Conservation (phyloP, 2,329 filamentous ascomycete genomes). For the Alternaria sp. region DNA sequence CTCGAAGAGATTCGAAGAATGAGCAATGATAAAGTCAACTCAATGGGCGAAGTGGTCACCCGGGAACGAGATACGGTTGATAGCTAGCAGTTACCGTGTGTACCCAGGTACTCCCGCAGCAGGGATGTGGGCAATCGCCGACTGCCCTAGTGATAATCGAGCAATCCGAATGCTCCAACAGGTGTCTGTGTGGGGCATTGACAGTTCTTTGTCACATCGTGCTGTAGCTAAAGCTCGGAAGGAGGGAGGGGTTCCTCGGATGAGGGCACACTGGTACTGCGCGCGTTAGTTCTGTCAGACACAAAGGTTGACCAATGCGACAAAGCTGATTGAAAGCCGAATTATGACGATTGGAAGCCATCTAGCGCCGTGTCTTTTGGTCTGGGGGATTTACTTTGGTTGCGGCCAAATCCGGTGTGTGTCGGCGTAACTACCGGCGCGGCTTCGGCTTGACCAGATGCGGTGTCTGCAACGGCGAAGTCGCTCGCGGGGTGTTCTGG, state of each 20-base stretch:
- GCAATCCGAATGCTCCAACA: conserved; percentile 26
- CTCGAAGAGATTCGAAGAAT: background rate
- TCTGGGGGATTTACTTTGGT: conserved; percentile 23
- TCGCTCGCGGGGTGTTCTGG: conserved; percentile 7
- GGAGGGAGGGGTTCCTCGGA: conserved; percentile 30
- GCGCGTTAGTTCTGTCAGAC: conserved; percentile 20
- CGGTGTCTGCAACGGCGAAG: conserved; percentile 31
- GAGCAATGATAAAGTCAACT: conserved; percentile 3
- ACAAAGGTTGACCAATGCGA: conserved; percentile 36
- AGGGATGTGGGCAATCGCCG: conserved; percentile 23
- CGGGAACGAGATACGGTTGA: conserved; percentile 32
- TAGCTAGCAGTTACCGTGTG: conserved; percentile 29
- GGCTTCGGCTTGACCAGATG: conserved; percentile 19
- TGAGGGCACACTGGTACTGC: conserved; percentile 19
- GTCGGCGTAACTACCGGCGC: conserved; percentile 32
- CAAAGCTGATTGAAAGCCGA: conserved; percentile 24
- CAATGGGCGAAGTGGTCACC: conserved; percentile 16
- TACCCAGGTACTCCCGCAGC: conserved; percentile 28
- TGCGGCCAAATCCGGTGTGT: conserved; percentile 20
- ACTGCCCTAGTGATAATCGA: conserved; percentile 27
- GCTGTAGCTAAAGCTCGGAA: conserved; percentile 20
- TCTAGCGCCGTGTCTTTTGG: conserved; percentile 20
- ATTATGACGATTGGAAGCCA: conserved; percentile 28
- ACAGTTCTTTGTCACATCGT: conserved; percentile 16
- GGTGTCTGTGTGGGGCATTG: conserved; percentile 27